phyloP scores from a whole-genome alignment of 169 alveolate genomes.

The Babesia ovis region DNA sequence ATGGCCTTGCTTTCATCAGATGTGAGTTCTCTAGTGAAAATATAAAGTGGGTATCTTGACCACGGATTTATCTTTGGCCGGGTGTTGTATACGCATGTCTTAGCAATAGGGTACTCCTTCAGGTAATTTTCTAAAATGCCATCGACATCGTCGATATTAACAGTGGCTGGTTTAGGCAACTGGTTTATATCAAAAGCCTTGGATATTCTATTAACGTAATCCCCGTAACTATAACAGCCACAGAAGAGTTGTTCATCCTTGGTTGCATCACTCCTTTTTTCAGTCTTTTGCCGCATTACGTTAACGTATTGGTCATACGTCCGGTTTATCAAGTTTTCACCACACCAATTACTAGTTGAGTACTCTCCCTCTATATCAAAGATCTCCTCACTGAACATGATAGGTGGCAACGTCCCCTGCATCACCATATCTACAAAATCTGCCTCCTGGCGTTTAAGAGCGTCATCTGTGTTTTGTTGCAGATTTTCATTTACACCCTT shows the following conservation, averaged over 20 bases:
- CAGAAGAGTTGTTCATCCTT: constrained; percentile 25
- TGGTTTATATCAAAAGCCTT: constrained; percentile 8
- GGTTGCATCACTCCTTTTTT: not conserved
- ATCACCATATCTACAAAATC: not conserved
- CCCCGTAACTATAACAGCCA: constrained; percentile 29
- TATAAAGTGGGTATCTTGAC: constrained; percentile 33
- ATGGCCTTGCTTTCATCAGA: constrained; percentile 11
- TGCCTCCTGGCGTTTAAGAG: not conserved
- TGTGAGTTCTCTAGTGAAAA: constrained; percentile 18
- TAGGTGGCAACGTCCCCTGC: not conserved
- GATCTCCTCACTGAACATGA: constrained; percentile 42
- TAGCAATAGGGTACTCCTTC: constrained; percentile 26
- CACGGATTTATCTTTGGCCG: constrained; percentile 8
- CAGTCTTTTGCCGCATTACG: constrained; percentile 6
- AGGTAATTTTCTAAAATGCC: constrained; percentile 12
- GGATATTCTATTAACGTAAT: constrained; percentile 4
- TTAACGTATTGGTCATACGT: constrained; percentile 16
- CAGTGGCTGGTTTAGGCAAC: constrained; percentile 5
- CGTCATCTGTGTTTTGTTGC: not conserved
- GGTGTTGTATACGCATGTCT: constrained; percentile 8
- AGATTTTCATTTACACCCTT: not conserved
- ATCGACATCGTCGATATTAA: not conserved
- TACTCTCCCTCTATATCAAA: constrained; percentile 52
- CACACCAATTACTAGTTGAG: constrained; percentile 41
- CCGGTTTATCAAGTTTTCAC: constrained; percentile 21